Base-by-base conservation (phyloP, 257 asterid species). In the Anisodus tanguticus region DNA sequence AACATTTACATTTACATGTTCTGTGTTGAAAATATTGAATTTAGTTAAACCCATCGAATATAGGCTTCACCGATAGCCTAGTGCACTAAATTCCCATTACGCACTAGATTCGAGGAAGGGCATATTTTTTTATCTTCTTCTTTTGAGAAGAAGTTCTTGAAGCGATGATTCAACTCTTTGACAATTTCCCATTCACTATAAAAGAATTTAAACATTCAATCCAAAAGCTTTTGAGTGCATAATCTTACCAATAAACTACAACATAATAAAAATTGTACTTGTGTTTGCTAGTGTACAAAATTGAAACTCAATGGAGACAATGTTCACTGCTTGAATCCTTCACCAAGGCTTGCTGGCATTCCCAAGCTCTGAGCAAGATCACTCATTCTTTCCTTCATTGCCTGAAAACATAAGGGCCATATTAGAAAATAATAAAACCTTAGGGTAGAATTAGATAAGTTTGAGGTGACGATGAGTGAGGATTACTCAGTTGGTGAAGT, bases 311-410 rank as follows among this genome's bases (percentile, higher is more conserved):
- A 58, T 37, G 19, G n/a, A 12, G 17, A 63, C n/a, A 15, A 83
- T 80, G 45, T 58, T 66, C 79, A 83, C 88, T 89, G 90, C 86
- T 96, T 94, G 83, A 88, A 88, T 64, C 97, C 95, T 35, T 93
- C 94, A 67, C 92, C 79, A 80, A 93, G 89, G 53, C 98, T 98
- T 37, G 87, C 95, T 58, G 99, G 98, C 98, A 97, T 93, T 80
- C 98, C 99, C 82, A 95, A 87, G 91, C 98, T 96, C 86, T 95
- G 98, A 37, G 98, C 98, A 67, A 94, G 98, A 88, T 90, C 93
- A 85, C 93, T 89, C 98, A 96, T 94, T 87, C 98, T 90, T 59
- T 93, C 97, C 82, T 96, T 93, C 98, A 95, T 96, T 39, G 99
- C 98, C 98, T 94, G 89, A 53, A 53, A 45, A 64, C 51, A 22